These are phyloP conservation scores for Epichloe bromicola DNA, from an alignment of 2,329 filamentous ascomycete species.

Conservation along the genomic window DNA sequence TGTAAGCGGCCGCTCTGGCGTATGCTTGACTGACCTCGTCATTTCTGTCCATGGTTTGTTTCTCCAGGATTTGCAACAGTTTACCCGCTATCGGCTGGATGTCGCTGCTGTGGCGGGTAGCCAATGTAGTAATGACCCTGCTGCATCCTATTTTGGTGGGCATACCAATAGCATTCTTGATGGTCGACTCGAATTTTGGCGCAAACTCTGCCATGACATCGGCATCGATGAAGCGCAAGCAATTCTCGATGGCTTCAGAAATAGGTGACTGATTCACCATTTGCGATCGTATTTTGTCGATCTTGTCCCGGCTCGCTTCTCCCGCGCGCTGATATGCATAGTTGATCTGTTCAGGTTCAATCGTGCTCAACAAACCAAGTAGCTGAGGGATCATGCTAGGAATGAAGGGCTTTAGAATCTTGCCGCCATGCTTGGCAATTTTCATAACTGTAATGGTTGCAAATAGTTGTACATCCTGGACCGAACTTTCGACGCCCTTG, in stretches of 20 bases:
- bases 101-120: slow-evolving; percentile 62
- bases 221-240: slow-evolving; percentile 71
- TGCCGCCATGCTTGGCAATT: slow-evolving; percentile 81
- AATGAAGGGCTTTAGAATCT: slow-evolving; percentile 65
- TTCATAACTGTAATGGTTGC: slow-evolving; percentile 73
- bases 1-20: slow-evolving; percentile 73
- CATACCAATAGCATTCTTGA: slow-evolving; percentile 79
- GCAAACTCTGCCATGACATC: slow-evolving; percentile 63
- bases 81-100: slow-evolving; percentile 63
- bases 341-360: slow-evolving; percentile 83
- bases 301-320: slow-evolving; percentile 74
- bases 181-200: slow-evolving; percentile 59
- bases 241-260: slow-evolving; percentile 82
- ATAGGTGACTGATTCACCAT: slow-evolving; percentile 78
- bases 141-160: slow-evolving; percentile 90
- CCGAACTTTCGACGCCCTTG: slow-evolving; percentile 78
- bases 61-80: slow-evolving; percentile 67
- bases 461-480: slow-evolving; percentile 76
- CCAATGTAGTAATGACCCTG: slow-evolving; percentile 70
- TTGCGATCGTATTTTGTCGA: slow-evolving; percentile 74
- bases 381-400: slow-evolving; percentile 70
- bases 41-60: slow-evolving; percentile 78
- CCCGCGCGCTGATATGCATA: slow-evolving; percentile 86
- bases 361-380: slow-evolving; percentile 67
- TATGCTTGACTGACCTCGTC: slow-evolving; percentile 88